Base-by-base conservation (phyloP, 257 asterid species). In the Ehretia macrophylla region DNA sequence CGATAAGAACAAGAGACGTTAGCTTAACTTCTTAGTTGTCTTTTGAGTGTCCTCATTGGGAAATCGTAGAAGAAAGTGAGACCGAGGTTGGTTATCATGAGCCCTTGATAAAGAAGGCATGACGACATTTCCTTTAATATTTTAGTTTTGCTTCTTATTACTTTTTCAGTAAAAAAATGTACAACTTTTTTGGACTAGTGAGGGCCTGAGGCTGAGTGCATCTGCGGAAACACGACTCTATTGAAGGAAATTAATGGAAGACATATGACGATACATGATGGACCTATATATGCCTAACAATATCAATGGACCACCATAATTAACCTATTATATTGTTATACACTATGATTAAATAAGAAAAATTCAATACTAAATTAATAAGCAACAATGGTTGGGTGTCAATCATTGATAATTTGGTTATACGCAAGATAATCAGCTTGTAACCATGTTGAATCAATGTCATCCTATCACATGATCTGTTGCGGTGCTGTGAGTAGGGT, bases 21-120 rank as follows among this genome's bases (percentile, higher is more conserved):
- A 68, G 74, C 85, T 88, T 84, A 77, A 85, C 85, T 81, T 80
- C 59, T 68, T 69, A 49, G 85, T 73, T 63, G 59, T 55, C 18
- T 57, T 44, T 51, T 68, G 60, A 69, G 66, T 38, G 66, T 70
- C 49, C 72, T 76, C 51, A 68, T 59, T 75, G 74, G 69, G 72
- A 75, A 77, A 69, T 55, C 93, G 76, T 79, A 51, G 72, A 88
- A 81, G 85, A 83, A 68, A 79, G 60, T 63, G 63, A 59, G 66
- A 55, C 9, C 6, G 44, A 60, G 75, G 55, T 71, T 68, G 69
- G 70, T 60, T n/a, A 42, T 64, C 45, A 57, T 55, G 67, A 59
- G 65, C 59, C 66, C 45, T 58, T 70, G 77, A 62, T 62, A 52
- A 57, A 56, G 68, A 74, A 70, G 14, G 19, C 14, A 46, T 49